phyloP scores from a whole-genome alignment of 352 stramenopile species.

The Pythium phragmitis region DNA sequence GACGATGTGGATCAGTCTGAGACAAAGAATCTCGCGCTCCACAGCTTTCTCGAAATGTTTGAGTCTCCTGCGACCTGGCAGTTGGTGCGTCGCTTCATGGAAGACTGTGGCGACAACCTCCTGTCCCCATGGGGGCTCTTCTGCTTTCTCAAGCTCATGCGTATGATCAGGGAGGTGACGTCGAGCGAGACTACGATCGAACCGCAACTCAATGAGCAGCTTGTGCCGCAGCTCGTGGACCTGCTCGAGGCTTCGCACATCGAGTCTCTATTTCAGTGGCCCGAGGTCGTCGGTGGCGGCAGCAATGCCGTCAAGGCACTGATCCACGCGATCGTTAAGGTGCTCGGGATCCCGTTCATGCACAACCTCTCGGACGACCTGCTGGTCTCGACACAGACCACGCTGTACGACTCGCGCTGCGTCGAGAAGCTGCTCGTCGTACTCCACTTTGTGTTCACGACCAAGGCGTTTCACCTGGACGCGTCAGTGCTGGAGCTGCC shows the following conservation, averaged over 20 bases:
- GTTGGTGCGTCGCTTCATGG: conserved; percentile 19
- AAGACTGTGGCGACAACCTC: conserved; percentile 46
- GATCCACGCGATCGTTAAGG: conserved; percentile 82
- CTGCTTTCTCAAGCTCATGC: conserved; percentile 80
- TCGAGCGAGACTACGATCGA: conserved; percentile 43
- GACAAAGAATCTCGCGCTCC: conserved; percentile 27
- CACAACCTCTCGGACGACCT: conserved; percentile 63
- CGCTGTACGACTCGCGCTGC: conserved; percentile 68
- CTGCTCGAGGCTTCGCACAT: conserved; percentile 63
- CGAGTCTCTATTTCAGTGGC: conserved; percentile 65
- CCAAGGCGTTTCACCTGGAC: conserved; percentile 51
- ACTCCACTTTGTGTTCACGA: conserved; percentile 62
- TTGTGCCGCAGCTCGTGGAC: conserved; percentile 60
- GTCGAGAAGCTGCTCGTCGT: conserved; percentile 65
- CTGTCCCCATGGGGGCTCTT: conserved; percentile 85
- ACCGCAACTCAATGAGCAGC: conserved; percentile 47
- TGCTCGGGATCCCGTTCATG: conserved; percentile 79
- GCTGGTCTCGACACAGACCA: conserved; percentile 63
- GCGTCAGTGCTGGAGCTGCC: conserved; percentile 61
- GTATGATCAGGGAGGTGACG: conserved; percentile 69
- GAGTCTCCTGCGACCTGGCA: conserved; percentile 48
- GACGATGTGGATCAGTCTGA: not conserved
- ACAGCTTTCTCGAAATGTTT: conserved; percentile 48
- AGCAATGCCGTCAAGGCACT: conserved; percentile 79
- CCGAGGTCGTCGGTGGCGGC: conserved; percentile 74